Evolutionary conservation across 345 rosid genomes (phyloP).

Genomic region (Camelina laxa): DNA sequence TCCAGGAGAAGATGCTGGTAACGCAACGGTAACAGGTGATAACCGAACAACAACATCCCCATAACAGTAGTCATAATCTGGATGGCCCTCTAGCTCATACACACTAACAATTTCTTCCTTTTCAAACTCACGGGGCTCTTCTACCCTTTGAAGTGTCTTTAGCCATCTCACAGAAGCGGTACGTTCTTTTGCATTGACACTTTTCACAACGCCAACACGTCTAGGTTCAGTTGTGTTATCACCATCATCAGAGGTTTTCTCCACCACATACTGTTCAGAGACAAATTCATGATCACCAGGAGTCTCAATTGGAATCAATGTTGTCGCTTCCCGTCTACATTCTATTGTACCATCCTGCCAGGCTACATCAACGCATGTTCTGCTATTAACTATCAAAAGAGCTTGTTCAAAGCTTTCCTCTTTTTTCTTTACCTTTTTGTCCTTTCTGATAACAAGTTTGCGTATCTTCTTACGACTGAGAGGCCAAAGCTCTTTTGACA

Average conservation of each 20-base stretch:
- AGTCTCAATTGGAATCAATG: slow-evolving; percentile 86
- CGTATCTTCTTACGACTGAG: slow-evolving; percentile 91
- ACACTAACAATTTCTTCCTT: slow-evolving; percentile 90
- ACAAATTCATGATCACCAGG: slow-evolving; percentile 99
- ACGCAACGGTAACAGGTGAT: slow-evolving; percentile 60
- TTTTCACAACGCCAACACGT: slow-evolving; percentile 84
- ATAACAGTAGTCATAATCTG: slow-evolving; percentile 94
- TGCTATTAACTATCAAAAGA: slow-evolving; percentile 68
- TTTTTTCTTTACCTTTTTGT: slow-evolving; percentile 77
- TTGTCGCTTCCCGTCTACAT: slow-evolving; percentile 55
- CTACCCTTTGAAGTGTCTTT: slow-evolving; percentile 71
- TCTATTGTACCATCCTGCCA: slow-evolving; percentile 92
- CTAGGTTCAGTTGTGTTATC: slow-evolving; percentile 65
- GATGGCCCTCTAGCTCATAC: slow-evolving; percentile 94
- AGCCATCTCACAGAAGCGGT: slow-evolving; percentile 90
- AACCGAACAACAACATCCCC: slow-evolving; percentile 92
- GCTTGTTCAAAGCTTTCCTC: slow-evolving; percentile 92
- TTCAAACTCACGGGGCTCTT: slow-evolving; percentile 87
- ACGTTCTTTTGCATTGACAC: slow-evolving; percentile 92
- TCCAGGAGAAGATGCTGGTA: slow-evolving; percentile 45
- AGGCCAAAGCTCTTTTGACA: slow-evolving; percentile 81
- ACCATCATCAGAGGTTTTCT: slow-evolving; percentile 77
- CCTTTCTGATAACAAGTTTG: slow-evolving; percentile 78
- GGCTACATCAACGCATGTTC: slow-evolving; percentile 74
- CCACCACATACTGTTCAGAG: slow-evolving; percentile 91